A percentile compares a stretch with the other conserved stretches of the same genome.
Evolutionary conservation across 805 yeast genomes (phyloP).

Genomic region (Candida piceae): DNA sequence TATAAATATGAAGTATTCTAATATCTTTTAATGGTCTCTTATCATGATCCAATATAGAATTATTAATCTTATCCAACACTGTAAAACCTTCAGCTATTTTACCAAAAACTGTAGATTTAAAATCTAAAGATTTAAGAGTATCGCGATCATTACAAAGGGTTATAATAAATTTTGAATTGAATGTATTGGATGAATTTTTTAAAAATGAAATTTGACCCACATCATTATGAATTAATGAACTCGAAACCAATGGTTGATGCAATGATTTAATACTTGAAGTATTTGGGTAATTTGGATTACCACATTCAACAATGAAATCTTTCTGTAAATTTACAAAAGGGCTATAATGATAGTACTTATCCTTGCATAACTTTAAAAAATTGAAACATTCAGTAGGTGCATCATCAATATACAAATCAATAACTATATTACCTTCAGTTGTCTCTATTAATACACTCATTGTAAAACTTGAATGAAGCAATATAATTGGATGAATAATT

Average conservation of each 20-base stretch:
- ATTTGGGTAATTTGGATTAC: constrained; percentile 44
- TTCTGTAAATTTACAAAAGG: constrained; percentile 43
- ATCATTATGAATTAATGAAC: constrained; percentile 21
- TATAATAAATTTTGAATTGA: constrained; percentile 35
- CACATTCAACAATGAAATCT: constrained; percentile 38
- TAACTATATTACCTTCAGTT: constrained; percentile 42
- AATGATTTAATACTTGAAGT: constrained; percentile 1
- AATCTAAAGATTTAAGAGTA: constrained; percentile 21
- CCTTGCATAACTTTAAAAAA: constrained; percentile 50
- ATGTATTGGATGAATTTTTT: constrained; percentile 3
- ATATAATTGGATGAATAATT: no score
- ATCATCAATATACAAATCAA: constrained; percentile 37
- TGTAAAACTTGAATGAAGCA: no score
- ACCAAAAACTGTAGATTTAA: constrained; percentile 38
- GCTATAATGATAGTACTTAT: constrained; percentile 45
- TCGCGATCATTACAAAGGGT: constrained; percentile 29
- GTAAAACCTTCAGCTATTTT: constrained; percentile 47
- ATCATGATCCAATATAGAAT: constrained; percentile 32
- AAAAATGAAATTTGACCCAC: constrained; percentile 33
- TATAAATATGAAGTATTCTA: constrained; percentile 44
- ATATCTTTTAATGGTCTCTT: constrained; percentile 43
- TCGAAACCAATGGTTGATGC: constrained; percentile 11
- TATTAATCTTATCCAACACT: constrained; percentile 40
- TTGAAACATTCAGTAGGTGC: constrained; percentile 38
- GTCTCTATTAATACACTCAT: constrained; percentile 40